Conservation (phyloP, 495 filamentous ascomycete genomes). For the Aspergillus kassunensis region DNA sequence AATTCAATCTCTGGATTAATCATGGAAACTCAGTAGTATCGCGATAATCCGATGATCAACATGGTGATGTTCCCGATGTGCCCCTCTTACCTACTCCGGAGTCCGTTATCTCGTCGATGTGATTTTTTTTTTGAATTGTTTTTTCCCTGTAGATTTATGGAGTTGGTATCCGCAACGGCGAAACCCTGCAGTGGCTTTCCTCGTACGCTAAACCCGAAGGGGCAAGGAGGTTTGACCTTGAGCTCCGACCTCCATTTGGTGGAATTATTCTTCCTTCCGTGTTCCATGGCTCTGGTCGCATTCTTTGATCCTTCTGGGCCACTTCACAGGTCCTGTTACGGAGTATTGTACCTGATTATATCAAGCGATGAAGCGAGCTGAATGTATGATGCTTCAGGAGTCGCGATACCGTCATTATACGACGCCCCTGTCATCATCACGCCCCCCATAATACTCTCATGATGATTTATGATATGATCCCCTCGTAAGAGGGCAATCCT, state of each 20-base stretch:
- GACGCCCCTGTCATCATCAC: too few relatives aligned
- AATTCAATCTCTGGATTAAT: not conserved
- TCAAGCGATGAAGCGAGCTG: not conserved
- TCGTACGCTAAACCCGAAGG: slow-evolving; percentile 6
- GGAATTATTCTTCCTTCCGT: slow-evolving; percentile 1
- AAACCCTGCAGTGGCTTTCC: slow-evolving; percentile 14
- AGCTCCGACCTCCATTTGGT: slow-evolving; percentile 9
- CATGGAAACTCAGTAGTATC: not conserved
- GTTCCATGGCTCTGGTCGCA: slow-evolving; percentile 12
- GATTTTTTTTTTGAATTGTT: too few relatives aligned
- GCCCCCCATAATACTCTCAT: too few relatives aligned
- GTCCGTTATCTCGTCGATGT: too few relatives aligned
- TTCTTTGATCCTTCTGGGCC: not conserved
- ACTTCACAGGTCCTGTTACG: not conserved
- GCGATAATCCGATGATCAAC: not conserved
- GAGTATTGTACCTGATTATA: not conserved
- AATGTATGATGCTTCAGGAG: too few relatives aligned
- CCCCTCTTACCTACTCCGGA: too few relatives aligned
- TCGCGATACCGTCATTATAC: too few relatives aligned
- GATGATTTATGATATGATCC: too few relatives aligned
- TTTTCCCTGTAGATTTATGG: too few relatives aligned
- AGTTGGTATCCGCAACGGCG: slow-evolving; percentile 15
- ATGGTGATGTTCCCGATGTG: not conserved
- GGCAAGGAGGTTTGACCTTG: slow-evolving; percentile 13
- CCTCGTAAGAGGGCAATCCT: not conserved